These are phyloP conservation scores for Trichoderma cornu-damae DNA, from an alignment of 2,329 filamentous ascomycete genomes.

Conservation along the genomic window DNA sequence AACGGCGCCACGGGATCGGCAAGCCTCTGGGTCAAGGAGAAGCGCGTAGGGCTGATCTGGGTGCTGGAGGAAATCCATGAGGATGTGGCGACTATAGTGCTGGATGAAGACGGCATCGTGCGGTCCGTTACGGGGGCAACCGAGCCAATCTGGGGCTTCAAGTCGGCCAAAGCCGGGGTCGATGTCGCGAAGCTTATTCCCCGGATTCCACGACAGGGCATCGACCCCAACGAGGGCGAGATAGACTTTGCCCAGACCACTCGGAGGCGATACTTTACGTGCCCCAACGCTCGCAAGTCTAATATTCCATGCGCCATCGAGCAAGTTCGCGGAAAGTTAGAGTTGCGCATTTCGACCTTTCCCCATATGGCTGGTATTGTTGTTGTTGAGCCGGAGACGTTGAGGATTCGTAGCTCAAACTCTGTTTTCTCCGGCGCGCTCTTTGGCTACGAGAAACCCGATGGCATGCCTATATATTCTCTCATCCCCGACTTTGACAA, in stretches of 20 bases:
- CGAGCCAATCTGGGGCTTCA: slow-evolving; percentile 80
- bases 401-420: slow-evolving; percentile 87
- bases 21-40: slow-evolving; percentile 98
- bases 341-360: slow-evolving; percentile 84
- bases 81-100: slow-evolving; percentile 71
- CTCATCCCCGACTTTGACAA: slow-evolving; percentile 84
- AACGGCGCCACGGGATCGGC: slow-evolving; percentile 89
- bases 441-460: slow-evolving; percentile 81
- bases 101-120: slow-evolving; percentile 74
- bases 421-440: slow-evolving; percentile 88
- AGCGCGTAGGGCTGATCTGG: slow-evolving; percentile 90
- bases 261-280: slow-evolving; percentile 75
- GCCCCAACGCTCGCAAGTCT: slow-evolving; percentile 67
- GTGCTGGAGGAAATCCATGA: slow-evolving; percentile 97
- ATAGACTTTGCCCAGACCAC: slow-evolving; percentile 73
- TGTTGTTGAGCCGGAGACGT: slow-evolving; percentile 72
- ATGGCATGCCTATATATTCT: slow-evolving; percentile 72
- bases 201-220: slow-evolving; percentile 70
- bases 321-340: slow-evolving; percentile 61
- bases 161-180: slow-evolving; percentile 60
- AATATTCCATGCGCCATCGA: slow-evolving; percentile 82
- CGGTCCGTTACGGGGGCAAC: slow-evolving; percentile 67
- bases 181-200: slow-evolving; percentile 77
- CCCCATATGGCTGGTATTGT: slow-evolving; percentile 97
- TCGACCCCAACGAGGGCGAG: slow-evolving; percentile 63